Conservation (phyloP, 1,139 yeast species). For the Hemisphaericaspora subhashii region DNA sequence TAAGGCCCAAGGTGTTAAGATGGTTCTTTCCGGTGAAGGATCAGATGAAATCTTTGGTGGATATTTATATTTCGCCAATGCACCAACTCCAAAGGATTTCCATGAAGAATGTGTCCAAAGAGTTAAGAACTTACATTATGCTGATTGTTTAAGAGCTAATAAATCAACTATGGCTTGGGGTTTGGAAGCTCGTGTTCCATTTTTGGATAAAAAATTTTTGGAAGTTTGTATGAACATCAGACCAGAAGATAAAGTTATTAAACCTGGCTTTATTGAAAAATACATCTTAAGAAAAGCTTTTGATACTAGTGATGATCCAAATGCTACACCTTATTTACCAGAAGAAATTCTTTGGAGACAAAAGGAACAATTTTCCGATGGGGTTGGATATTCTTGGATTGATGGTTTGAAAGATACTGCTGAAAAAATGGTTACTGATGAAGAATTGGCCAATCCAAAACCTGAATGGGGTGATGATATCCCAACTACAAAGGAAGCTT, state of each 20-base stretch:
- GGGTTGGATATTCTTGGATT: constrained; percentile 99
- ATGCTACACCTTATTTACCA: constrained; percentile 82
- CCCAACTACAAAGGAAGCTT: constrained; percentile 98
- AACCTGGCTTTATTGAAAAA: constrained; percentile 82
- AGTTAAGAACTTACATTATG: constrained; percentile 94
- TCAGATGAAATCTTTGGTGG: constrained; percentile 99
- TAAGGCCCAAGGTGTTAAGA: constrained; percentile 99
- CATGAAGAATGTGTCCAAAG: constrained; percentile 93
- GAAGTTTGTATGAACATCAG: constrained; percentile 92
- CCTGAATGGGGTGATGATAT: constrained; percentile 94
- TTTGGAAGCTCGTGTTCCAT: constrained; percentile 98
- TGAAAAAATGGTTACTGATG: constrained; percentile 81
- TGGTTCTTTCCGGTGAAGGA: constrained; percentile 99
- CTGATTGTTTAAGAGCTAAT: constrained; percentile 98
- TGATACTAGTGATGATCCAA: constrained; percentile 77
- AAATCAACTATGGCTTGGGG: constrained; percentile 99
- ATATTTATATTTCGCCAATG: constrained; percentile 93
- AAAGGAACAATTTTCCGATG: constrained; percentile 98
- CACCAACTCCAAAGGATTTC: constrained; percentile 90
- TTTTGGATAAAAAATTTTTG: constrained; percentile 90
- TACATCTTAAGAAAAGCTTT: constrained; percentile 96
- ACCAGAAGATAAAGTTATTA: constrained; percentile 88
- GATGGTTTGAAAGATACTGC: constrained; percentile 97
- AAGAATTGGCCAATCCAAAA: constrained; percentile 84
- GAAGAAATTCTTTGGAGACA: constrained; percentile 98